Base-by-base conservation (phyloP, 768 basidiomycete genomes). In the Thelephora ganbajun region DNA sequence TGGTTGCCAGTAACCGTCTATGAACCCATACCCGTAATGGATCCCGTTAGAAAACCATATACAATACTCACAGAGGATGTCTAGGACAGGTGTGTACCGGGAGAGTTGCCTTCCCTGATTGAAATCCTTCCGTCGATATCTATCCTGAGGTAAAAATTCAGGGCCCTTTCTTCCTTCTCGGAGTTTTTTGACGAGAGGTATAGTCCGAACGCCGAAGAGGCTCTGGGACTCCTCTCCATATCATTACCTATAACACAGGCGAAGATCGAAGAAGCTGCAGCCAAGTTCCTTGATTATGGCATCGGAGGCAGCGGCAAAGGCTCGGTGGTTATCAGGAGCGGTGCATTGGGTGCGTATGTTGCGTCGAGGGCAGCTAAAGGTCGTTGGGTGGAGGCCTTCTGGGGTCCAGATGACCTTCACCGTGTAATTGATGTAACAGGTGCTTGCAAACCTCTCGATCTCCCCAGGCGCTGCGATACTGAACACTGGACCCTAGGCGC, bases 161-260 rank as follows among this genome's bases (percentile, higher is more conserved):
- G 52, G 18, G 9, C 22, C 5, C 39, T 18, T 16, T 14, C 16
- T 5, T 4, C 12, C 26, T 9, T 43, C 36, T 18, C 37, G 22
- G 39, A 43, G 18, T 43, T 19, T 26, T 44, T 37, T 33, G 23
- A 16, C 3, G 7, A 48, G 26, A 50, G 6, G 33, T 6, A 45
- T 35, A 89, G 88, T 54, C 90, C 90, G 2, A 93, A 94, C 57
- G 87, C 90, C 18, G 79, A 84, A 54, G 90, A 94, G 60, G 88
- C 87, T 0, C 65, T 85, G 23, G 63, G 67, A 2, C 66, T 91
- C 5, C 71, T 91, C 33, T 79, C 80, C 1, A 56, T 76, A 37
- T 61, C 69, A 5, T 54, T 64, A 0, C 67, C 77, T 6, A 67
- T 75, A 9, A 74, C 74, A 0, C 72, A 67, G 51, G 52, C 64